A percentile compares a stretch with the other conserved stretches of the same genome.
These are phyloP conservation scores for Pyronema omphalodes DNA, from an alignment of 495 filamentous ascomycete genomes.

Conservation along the genomic window DNA sequence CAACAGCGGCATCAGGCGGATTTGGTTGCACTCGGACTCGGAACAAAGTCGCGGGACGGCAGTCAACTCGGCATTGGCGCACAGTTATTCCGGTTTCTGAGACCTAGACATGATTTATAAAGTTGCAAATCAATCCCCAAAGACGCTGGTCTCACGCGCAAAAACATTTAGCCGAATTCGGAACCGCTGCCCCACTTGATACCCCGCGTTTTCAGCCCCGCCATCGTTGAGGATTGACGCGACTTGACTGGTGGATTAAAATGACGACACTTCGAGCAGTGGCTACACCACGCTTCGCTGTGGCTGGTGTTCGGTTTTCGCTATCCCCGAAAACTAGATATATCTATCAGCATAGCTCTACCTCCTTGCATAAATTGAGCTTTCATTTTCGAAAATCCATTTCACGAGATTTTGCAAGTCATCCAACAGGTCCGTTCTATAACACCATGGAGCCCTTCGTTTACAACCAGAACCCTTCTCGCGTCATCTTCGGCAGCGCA, in stretches of 20 bases:
- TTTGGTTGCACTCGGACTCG: too few species aligned
- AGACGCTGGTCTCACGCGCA: neutral
- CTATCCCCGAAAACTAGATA: neutral
- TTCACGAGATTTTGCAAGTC: too few species aligned
- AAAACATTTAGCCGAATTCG: conserved; percentile 1
- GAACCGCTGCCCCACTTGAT: neutral
- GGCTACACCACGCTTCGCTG: neutral
- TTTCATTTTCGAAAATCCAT: too few species aligned
- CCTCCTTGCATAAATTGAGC: neutral
- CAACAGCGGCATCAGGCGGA: too few species aligned
- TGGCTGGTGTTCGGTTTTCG: neutral
- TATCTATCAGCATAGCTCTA: neutral
- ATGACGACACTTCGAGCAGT: neutral
- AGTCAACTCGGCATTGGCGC: too few species aligned
- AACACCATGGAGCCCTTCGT: conserved; percentile 40
- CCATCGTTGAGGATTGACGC: neutral
- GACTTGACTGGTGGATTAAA: neutral
- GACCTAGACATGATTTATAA: too few species aligned
- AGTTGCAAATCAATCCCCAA: too few species aligned
- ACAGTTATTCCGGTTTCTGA: too few species aligned
- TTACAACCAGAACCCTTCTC: conserved; percentile 40
- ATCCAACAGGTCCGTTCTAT: neutral
- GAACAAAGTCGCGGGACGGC: too few species aligned
- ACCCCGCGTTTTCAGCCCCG: conserved; percentile 1
- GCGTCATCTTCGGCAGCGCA: conserved; percentile 45